These are phyloP conservation scores for Dioszegia hungarica DNA, from an alignment of 768 basidiomycete genomes.

Conservation along the genomic window DNA sequence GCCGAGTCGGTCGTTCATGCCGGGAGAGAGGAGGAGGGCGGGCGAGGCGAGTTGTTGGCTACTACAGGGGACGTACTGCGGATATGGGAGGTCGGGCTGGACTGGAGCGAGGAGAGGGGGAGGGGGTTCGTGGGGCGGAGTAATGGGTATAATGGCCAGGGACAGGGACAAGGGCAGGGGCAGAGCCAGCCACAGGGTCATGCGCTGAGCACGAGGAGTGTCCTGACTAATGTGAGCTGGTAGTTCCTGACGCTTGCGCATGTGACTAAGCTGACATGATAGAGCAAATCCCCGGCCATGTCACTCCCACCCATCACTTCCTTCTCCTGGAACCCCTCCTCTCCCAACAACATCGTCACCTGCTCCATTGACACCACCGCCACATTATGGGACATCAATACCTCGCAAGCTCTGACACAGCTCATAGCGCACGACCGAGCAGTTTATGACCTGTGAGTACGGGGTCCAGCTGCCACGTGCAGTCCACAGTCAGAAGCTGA, in stretches of 20 bases:
- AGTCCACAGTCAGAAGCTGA: background rate
- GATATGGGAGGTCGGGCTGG: conserved; percentile 81
- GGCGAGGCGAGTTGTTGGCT: conserved; percentile 72
- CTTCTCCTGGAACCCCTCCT: conserved; percentile 95
- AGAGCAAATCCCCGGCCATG: conserved; percentile 85
- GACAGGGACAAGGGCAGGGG: conserved; percentile 3
- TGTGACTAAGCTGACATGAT: background rate
- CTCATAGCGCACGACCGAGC: conserved; percentile 89
- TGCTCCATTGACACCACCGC: conserved; percentile 98
- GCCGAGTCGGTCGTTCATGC: conserved; percentile 57
- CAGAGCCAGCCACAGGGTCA: no score
- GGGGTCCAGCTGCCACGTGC: background rate
- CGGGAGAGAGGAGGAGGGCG: conserved; percentile 18
- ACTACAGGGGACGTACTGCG: conserved; percentile 90
- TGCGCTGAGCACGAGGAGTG: conserved; percentile 30
- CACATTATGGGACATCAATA: conserved; percentile 98
- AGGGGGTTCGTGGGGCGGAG: conserved; percentile 32
- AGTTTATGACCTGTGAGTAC: conserved; percentile 38
- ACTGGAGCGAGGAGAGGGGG: conserved; percentile 54
- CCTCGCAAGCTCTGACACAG: conserved; percentile 87
- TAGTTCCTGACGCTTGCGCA: background rate
- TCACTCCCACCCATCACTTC: conserved; percentile 85
- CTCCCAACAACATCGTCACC: conserved; percentile 85
- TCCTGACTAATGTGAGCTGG: conserved; percentile 40
- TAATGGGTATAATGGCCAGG: conserved; percentile 26